Conservation (phyloP, 2,329 filamentous ascomycete species). For the Fusarium sp. region DNA sequence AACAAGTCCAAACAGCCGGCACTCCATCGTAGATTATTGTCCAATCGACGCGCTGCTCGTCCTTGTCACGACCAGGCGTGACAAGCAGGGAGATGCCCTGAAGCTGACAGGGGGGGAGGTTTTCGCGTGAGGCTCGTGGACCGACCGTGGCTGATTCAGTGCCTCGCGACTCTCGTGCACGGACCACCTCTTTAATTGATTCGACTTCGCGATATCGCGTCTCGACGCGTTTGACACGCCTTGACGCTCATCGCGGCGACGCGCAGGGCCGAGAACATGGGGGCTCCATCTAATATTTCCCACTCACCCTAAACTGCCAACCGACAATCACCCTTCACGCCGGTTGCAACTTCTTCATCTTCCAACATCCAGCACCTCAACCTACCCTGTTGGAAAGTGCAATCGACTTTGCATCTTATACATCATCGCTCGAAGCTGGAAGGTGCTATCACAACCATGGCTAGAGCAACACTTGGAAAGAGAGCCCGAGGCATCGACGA, state of each 20-base stretch:
- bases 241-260: slow-evolving; percentile 30
- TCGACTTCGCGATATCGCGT: slow-evolving; percentile 47
- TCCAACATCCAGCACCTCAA: slow-evolving; percentile 26
- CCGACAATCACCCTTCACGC: slow-evolving; percentile 23
- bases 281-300: slow-evolving; percentile 33
- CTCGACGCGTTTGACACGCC: slow-evolving; percentile 47
- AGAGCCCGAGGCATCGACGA: slow-evolving; percentile 48
- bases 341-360: slow-evolving; percentile 33
- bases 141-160: slow-evolving; percentile 25
- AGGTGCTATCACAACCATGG: slow-evolving; percentile 43
- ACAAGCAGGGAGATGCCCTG: not conserved
- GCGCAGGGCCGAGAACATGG: slow-evolving; percentile 34
- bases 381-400: slow-evolving; percentile 40
- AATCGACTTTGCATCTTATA: slow-evolving; percentile 23
- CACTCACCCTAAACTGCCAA: slow-evolving; percentile 38
- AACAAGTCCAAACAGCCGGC: not conserved
- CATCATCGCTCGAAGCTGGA: slow-evolving; percentile 15
- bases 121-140: slow-evolving; percentile 18
- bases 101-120: slow-evolving; percentile 2
- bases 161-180: slow-evolving; percentile 39
- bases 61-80: slow-evolving; percentile 6
- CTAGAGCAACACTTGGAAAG: slow-evolving; percentile 51
- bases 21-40: slow-evolving; percentile 7
- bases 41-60: slow-evolving; percentile 29
- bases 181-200: slow-evolving; percentile 48